Conservation (phyloP, 1,139 yeast genomes). For the Hyphopichia wangnamkhiaoensis region DNA sequence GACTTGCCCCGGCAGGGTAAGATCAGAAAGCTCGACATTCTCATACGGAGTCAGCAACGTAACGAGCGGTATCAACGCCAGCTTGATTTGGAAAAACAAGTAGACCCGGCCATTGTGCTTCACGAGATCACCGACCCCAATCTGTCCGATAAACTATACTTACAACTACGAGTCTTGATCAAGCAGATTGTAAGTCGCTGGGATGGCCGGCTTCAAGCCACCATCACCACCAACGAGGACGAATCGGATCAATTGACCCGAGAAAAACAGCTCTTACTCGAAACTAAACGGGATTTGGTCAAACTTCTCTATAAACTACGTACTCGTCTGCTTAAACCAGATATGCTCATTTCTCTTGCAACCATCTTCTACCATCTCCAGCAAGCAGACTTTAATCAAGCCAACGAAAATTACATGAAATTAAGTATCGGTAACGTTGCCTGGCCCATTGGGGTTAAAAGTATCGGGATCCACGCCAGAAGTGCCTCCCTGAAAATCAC, state of each 20-base stretch:
- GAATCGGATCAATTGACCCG: conserved; percentile 7
- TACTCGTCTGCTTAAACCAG: conserved; percentile 38
- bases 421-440: conserved; percentile 86
- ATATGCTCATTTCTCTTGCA: conserved; percentile 56
- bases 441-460: conserved; percentile 88
- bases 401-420: conserved; percentile 72
- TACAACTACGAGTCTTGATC: conserved; percentile 50
- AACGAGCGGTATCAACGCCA: conserved; percentile 16
- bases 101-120: conserved; percentile 26
- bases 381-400: conserved; percentile 48
- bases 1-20: conserved; percentile 23
- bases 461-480: conserved; percentile 79
- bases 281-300: conserved; percentile 63
- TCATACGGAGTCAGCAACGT: conserved; percentile 17
- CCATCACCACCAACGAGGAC: conserved; percentile 5
- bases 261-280: conserved; percentile 29
- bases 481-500: conserved; percentile 49
- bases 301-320: conserved; percentile 63
- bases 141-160: conserved; percentile 29
- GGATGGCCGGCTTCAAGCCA: conserved; percentile 29
- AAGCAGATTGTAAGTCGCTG: conserved; percentile 48
- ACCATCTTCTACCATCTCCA: conserved; percentile 66
- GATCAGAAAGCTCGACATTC: conserved; percentile 24
- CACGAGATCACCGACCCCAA: conserved; percentile 35
- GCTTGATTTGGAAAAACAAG: conserved; percentile 21